A percentile compares a stretch with the other conserved stretches of the same genome.
phyloP scores from a whole-genome alignment of 2,329 filamentous ascomycete genomes.

The Pseudomassariella vexata region DNA sequence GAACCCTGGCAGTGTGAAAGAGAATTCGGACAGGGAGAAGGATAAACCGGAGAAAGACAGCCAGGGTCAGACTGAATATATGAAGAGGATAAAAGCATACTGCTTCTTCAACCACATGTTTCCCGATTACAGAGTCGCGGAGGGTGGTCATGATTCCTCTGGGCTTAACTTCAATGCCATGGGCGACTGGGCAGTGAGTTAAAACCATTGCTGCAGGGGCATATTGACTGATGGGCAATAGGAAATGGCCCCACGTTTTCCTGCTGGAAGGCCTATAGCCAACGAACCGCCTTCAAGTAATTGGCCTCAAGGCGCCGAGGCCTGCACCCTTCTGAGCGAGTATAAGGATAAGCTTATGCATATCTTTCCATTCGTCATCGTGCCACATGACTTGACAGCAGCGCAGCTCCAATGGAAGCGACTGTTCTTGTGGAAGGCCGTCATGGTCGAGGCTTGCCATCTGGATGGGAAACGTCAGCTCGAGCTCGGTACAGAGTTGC shows the following conservation, averaged over 20 bases:
- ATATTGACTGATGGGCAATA: too few species aligned
- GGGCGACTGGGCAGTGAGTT: too few species aligned
- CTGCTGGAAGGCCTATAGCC: too few species aligned
- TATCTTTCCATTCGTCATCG: constrained; percentile 38
- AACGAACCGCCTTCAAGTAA: too few species aligned
- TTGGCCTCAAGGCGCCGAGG: constrained; percentile 19
- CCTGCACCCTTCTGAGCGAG: constrained; percentile 30
- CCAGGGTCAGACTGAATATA: background rate
- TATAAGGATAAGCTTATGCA: constrained; percentile 36
- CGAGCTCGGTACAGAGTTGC: constrained; percentile 35
- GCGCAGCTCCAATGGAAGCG: constrained; percentile 30
- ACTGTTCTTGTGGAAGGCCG: constrained; percentile 43
- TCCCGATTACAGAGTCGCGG: too few species aligned
- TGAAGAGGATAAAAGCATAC: too few species aligned
- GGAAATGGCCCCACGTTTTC: too few species aligned
- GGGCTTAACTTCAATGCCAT: too few species aligned
- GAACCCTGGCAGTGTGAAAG: too few species aligned
- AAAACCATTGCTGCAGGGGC: too few species aligned
- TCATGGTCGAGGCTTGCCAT: constrained; percentile 39
- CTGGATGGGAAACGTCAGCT: constrained; percentile 38
- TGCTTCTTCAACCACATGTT: too few species aligned
- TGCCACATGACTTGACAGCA: constrained; percentile 31
- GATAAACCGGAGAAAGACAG: background rate
- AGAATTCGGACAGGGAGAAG: background rate
- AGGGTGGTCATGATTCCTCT: too few species aligned